Evolutionary conservation across 768 basidiomycete species (phyloP).

Genomic region (Lyophyllum shimeji): DNA sequence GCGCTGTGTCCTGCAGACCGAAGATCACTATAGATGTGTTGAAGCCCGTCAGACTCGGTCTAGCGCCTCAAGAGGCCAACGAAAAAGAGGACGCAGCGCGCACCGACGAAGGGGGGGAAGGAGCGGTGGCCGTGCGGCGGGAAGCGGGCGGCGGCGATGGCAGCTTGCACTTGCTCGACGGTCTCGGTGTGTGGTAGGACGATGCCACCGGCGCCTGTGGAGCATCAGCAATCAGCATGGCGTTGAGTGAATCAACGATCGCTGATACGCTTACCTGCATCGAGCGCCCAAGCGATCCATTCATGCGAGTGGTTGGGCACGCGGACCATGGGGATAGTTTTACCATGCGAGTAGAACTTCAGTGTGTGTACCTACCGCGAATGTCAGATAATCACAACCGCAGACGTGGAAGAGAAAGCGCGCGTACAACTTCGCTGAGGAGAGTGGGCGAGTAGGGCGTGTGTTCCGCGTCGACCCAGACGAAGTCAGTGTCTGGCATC

Average conservation of each 20-base stretch:
- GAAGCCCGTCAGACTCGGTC: too few species aligned
- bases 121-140: constrained; percentile 7
- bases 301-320: constrained; percentile 7
- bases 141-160: constrained; percentile 2
- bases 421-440: neutral
- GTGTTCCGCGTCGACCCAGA: constrained; percentile 6
- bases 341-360: constrained; percentile 5
- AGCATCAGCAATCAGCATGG: neutral
- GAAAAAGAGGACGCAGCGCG: too few species aligned
- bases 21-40: neutral
- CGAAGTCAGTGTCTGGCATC: constrained; percentile 1
- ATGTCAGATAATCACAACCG: neutral
- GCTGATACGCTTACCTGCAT: neutral
- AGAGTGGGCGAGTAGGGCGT: neutral
- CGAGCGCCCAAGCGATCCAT: constrained; percentile 3
- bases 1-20: constrained; percentile 2
- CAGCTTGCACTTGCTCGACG: constrained; percentile 2
- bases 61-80: too few species aligned
- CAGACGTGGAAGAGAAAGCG: neutral
- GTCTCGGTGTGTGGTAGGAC: constrained; percentile 6
- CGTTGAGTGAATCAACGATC: too few species aligned
- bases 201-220: constrained; percentile 1
- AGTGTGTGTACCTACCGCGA: neutral
- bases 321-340: constrained; percentile 2
- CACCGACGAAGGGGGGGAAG: constrained; percentile 2